Evolutionary conservation across 139 green algal genomes (phyloP).

Genomic region (Chlamydomonas eustigma): DNA sequence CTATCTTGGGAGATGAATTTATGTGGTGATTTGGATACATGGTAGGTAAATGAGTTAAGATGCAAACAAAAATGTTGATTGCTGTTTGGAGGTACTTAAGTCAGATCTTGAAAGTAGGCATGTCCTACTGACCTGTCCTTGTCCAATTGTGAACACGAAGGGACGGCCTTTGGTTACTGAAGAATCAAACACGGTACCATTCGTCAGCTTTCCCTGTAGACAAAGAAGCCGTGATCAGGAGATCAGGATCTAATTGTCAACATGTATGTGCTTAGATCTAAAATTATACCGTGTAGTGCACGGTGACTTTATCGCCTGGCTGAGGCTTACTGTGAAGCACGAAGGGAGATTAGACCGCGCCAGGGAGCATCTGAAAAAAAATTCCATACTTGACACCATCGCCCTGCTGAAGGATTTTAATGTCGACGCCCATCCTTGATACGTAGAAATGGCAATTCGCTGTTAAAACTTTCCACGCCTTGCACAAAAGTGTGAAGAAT

Average conservation of each 20-base stretch:
- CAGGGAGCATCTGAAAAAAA: too few relatives aligned
- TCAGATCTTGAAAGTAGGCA: slow-evolving; percentile 1
- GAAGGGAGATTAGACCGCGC: too few relatives aligned
- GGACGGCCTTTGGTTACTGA: slow-evolving; percentile 18
- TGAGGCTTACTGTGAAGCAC: slow-evolving; percentile 38
- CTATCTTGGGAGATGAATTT: neutral
- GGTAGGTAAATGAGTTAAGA: too few relatives aligned
- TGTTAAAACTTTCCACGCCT: too few relatives aligned
- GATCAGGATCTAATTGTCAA: neutral
- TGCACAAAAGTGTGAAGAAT: too few relatives aligned
- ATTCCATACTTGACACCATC: slow-evolving; percentile 13
- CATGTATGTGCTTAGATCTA: neutral
- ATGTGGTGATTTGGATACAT: neutral
- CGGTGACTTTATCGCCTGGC: slow-evolving; percentile 41
- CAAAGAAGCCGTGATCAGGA: too few relatives aligned
- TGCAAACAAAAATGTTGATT: too few relatives aligned
- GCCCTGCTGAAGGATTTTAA: slow-evolving; percentile 4
- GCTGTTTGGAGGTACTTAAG: too few relatives aligned
- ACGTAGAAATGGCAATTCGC: neutral
- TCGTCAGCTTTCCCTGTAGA: slow-evolving; percentile 23
- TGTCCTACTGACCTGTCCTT: slow-evolving; percentile 28
- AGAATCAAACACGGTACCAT: slow-evolving; percentile 7
- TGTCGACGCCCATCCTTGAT: slow-evolving; percentile 20
- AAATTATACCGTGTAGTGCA: slow-evolving; percentile 55
- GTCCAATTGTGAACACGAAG: slow-evolving; percentile 58